Evolutionary conservation across 805 yeast species (phyloP).

Genomic region (Candida easanensis): DNA sequence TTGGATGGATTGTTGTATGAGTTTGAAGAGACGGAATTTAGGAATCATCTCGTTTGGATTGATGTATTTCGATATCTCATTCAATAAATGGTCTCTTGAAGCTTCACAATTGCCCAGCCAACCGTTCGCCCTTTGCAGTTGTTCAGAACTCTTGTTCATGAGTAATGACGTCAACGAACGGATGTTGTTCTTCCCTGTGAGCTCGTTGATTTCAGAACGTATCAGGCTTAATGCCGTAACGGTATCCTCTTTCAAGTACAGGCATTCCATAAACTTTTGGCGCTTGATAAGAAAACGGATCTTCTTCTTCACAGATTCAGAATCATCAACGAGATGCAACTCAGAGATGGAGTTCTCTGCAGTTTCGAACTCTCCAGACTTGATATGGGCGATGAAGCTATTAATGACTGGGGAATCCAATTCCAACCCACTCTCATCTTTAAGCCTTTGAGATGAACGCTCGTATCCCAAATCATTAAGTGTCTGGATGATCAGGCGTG

Average conservation of each 20-base stretch:
- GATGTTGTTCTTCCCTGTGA: slow-evolving; percentile 25
- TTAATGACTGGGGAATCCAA: slow-evolving; percentile 43
- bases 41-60: slow-evolving; percentile 55
- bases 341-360: slow-evolving; percentile 33
- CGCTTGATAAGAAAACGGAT: slow-evolving; percentile 36
- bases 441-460: slow-evolving; percentile 36
- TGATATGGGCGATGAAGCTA: slow-evolving; percentile 36
- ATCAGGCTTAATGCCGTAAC: slow-evolving; percentile 36
- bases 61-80: slow-evolving; percentile 42
- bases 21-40: slow-evolving; percentile 44
- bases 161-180: slow-evolving; percentile 30
- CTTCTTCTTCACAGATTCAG: slow-evolving; percentile 11
- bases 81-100: slow-evolving; percentile 41
- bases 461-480: slow-evolving; percentile 47
- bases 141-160: slow-evolving; percentile 23
- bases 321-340: slow-evolving; percentile 19
- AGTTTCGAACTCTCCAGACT: slow-evolving; percentile 40
- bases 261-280: slow-evolving; percentile 39
- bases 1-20: slow-evolving; percentile 49
- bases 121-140: slow-evolving; percentile 25
- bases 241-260: slow-evolving; percentile 32
- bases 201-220: slow-evolving; percentile 34
- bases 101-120: slow-evolving; percentile 29
- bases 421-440: slow-evolving; percentile 38
- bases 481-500: slow-evolving; percentile 49